Evolutionary conservation across 371 early-diverging fungal genomes (phyloP).

Genomic region (Rhizopus stolonifer): DNA sequence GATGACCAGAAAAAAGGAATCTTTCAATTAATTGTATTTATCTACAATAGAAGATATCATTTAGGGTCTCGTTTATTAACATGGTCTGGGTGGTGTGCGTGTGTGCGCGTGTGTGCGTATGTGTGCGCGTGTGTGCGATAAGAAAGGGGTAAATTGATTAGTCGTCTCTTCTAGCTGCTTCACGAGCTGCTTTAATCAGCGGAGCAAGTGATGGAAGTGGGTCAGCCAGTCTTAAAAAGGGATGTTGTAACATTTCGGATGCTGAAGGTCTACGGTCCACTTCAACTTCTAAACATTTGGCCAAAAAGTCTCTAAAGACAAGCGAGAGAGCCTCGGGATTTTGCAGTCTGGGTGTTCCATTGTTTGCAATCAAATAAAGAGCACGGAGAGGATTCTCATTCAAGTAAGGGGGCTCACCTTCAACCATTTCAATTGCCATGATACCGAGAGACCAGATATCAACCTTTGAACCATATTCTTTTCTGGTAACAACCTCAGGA

Average conservation of each 20-base stretch:
- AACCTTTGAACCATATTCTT: constrained; percentile 92
- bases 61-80: too few species aligned
- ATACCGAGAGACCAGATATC: constrained; percentile 99
- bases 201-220: constrained; percentile 86
- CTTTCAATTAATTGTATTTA: too few species aligned
- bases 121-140: not conserved
- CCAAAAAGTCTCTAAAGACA: constrained; percentile 84
- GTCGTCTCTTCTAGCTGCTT: constrained; percentile 28
- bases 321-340: constrained; percentile 82
- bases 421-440: constrained; percentile 92
- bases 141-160: not conserved
- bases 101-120: too few species aligned
- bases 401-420: constrained; percentile 94
- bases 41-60: too few species aligned
- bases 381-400: constrained; percentile 92
- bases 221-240: constrained; percentile 85
- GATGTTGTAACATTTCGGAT: constrained; percentile 80
- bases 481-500: constrained; percentile 91
- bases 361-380: constrained; percentile 93
- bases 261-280: constrained; percentile 83
- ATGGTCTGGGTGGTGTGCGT: too few species aligned
- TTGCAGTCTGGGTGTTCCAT: constrained; percentile 91
- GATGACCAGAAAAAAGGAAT: too few species aligned
- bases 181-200: constrained; percentile 78
- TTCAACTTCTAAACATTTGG: constrained; percentile 82